Evolutionary conservation across 306 rosid genomes (phyloP).

Genomic region (Casuarina cunninghamiana): DNA sequence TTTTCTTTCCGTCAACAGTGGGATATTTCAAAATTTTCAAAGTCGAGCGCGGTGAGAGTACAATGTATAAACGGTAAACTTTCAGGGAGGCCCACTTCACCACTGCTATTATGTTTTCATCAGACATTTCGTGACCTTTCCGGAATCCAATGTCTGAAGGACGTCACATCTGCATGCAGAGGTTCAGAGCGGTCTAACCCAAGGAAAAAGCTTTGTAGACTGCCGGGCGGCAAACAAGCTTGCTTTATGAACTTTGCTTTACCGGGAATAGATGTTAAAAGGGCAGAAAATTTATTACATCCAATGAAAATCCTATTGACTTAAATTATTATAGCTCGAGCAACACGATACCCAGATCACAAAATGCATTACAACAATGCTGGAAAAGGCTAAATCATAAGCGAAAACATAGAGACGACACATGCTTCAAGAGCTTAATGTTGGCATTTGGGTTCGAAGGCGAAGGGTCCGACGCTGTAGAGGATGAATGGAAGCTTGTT

Average conservation of each 20-base stretch:
- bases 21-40: background rate
- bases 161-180: background rate
- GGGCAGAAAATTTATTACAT: too few species aligned
- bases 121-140: background rate
- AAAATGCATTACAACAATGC: too few species aligned
- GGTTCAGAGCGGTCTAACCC: background rate
- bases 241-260: background rate
- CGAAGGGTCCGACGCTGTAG: conserved; percentile 73
- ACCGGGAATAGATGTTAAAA: too few species aligned
- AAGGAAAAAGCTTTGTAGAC: background rate
- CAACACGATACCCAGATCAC: too few species aligned
- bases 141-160: background rate
- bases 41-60: background rate
- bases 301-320: too few species aligned
- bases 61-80: background rate
- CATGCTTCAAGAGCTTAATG: too few species aligned
- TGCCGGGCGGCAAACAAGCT: background rate
- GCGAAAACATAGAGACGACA: too few species aligned
- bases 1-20: background rate
- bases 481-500: conserved; percentile 51
- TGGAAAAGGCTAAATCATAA: too few species aligned
- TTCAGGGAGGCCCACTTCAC: background rate
- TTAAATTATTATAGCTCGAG: too few species aligned
- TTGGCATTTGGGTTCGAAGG: conserved; percentile 70
- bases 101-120: background rate